Percentiles rank a stretch among this genome's conserved stretches.
These are phyloP conservation scores for Planoprotostelium fungivorum DNA, from an alignment of 78 protist species.

Conservation along the genomic window DNA sequence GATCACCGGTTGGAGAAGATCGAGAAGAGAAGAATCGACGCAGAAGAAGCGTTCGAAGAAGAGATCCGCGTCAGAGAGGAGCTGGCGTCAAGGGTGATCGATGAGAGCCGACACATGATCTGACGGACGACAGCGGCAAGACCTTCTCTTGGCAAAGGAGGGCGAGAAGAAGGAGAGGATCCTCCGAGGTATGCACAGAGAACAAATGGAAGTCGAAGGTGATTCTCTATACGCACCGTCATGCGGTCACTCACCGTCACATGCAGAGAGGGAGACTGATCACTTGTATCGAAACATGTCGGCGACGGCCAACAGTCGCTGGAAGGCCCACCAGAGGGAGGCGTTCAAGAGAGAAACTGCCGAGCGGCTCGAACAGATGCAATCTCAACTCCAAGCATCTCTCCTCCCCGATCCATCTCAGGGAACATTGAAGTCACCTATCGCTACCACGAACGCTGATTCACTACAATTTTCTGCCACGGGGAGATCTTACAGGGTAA, in stretches of 20 bases:
- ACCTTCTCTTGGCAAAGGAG: not conserved
- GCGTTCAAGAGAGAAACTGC: not conserved
- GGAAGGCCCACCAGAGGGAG: not conserved
- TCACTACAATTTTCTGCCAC: not conserved
- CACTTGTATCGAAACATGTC: not conserved
- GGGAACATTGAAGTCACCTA: no score
- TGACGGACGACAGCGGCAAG: not conserved
- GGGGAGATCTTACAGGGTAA: not conserved
- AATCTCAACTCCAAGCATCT: not conserved
- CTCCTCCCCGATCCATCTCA: not conserved
- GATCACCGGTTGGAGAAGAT: not conserved
- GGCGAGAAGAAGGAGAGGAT: not conserved
- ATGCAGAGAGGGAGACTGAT: not conserved
- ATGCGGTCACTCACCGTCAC: no score
- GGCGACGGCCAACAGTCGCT: not conserved
- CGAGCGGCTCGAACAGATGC: not conserved
- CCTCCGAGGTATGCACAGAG: not conserved
- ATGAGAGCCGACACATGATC: not conserved
- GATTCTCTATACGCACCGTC: no score
- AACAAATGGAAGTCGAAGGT: not conserved
- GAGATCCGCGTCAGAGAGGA: not conserved
- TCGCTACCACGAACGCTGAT: not conserved
- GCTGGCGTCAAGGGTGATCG: not conserved
- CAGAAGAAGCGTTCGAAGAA: not conserved
- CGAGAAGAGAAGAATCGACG: not conserved